Percentiles rank a stretch among this genome's conserved stretches.
Evolutionary conservation across 768 basidiomycete species (phyloP).

Genomic region (Ramaria sp.): DNA sequence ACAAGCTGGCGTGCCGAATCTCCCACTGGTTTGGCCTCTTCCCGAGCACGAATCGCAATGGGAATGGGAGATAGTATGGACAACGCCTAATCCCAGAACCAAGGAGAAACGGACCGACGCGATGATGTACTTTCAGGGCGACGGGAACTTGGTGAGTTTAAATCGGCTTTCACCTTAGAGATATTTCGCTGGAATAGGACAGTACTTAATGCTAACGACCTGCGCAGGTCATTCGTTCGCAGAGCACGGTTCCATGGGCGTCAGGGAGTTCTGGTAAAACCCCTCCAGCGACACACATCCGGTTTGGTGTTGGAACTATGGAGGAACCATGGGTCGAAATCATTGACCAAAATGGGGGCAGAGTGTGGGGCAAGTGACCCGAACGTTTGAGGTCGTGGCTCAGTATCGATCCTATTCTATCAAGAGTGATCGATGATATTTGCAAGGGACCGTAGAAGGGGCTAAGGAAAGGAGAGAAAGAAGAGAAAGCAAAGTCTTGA

Average conservation of each 20-base stretch:
- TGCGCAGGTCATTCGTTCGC: constrained; percentile 2
- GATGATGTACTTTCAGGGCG: constrained; percentile 15
- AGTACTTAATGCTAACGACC: neutral
- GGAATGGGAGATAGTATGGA: constrained; percentile 14
- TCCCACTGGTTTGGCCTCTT: constrained; percentile 12
- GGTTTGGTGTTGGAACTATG: constrained; percentile 4
- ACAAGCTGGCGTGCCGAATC: neutral
- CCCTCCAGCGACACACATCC: constrained; percentile 1
- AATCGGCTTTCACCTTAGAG: neutral
- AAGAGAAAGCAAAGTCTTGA: no score
- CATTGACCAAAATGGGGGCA: neutral
- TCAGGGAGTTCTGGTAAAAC: neutral
- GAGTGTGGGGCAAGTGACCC: constrained; percentile 6
- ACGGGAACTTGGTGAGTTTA: constrained; percentile 14
- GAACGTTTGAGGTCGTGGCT: no score
- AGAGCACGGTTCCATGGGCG: constrained; percentile 6
- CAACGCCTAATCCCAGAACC: constrained; percentile 9
- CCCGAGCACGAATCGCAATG: constrained; percentile 2
- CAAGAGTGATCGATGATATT: no score
- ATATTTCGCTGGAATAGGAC: neutral
- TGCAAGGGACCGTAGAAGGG: no score
- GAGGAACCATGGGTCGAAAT: constrained; percentile 9
- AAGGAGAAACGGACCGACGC: constrained; percentile 1
- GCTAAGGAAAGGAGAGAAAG: no score
- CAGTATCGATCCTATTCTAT: no score